A percentile compares a stretch with the other conserved stretches of the same genome.
phyloP scores from a whole-genome alignment of 2,329 filamentous ascomycete species.

The Mariannaea sp. region DNA sequence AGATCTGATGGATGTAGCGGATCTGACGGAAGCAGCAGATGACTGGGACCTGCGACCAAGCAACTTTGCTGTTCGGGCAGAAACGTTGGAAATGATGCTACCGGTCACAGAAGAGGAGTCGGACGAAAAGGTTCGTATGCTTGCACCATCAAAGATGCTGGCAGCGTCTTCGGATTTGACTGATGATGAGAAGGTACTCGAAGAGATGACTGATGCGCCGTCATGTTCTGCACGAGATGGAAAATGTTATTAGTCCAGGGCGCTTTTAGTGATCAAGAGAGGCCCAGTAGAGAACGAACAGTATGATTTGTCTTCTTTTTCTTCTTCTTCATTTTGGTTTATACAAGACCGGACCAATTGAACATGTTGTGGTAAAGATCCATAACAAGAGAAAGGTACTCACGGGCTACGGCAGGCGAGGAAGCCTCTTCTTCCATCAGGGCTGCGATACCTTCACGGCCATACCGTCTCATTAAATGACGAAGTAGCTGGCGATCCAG shows the following conservation, averaged over 20 bases:
- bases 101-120: slow-evolving; percentile 47
- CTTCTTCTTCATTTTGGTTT: background rate
- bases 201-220: slow-evolving; percentile 43
- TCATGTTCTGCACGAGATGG: slow-evolving; percentile 37
- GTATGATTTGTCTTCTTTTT: background rate
- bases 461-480: slow-evolving; percentile 43
- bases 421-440: slow-evolving; percentile 42
- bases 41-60: slow-evolving; percentile 39
- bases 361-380: background rate
- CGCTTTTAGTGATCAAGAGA: background rate
- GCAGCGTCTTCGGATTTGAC: slow-evolving; percentile 44
- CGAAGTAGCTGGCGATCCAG: slow-evolving; percentile 44
- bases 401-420: slow-evolving; percentile 36
- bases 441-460: slow-evolving; percentile 40
- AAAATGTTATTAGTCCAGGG: slow-evolving; percentile 12
- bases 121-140: slow-evolving; percentile 46
- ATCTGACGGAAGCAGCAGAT: slow-evolving; percentile 27
- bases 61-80: slow-evolving; percentile 44
- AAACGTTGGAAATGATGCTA: slow-evolving; percentile 49
- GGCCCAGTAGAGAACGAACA: background rate
- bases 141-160: slow-evolving; percentile 45
- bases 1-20: slow-evolving; percentile 26
- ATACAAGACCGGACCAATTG: background rate
- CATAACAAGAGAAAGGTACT: slow-evolving; percentile 27
- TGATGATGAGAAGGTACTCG: slow-evolving; percentile 43